Conservation (phyloP, 208 protist species). For the Phytomonas francai region DNA sequence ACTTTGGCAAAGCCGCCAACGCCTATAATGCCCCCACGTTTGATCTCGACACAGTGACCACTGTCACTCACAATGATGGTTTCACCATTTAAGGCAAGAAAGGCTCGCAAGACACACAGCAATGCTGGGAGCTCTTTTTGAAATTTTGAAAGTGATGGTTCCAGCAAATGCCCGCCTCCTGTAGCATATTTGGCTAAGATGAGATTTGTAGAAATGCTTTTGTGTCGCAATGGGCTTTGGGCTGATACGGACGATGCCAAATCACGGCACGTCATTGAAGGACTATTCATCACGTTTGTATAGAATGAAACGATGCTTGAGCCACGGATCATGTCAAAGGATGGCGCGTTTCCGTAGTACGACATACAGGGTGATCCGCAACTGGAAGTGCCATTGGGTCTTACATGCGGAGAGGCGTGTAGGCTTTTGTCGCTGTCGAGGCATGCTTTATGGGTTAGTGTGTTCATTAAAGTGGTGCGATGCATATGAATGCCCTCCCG, state of each 20-base stretch:
- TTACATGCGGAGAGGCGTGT: conserved; percentile 7
- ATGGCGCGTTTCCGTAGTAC: neutral
- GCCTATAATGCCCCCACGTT: conserved; percentile 67
- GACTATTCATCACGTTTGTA: neutral
- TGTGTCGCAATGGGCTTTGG: neutral
- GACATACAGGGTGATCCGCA: neutral
- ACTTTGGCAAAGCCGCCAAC: conserved; percentile 83
- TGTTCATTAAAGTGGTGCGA: conserved; percentile 20
- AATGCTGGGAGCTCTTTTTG: conserved; percentile 40
- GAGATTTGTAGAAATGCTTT: neutral
- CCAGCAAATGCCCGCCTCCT: neutral
- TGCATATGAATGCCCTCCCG: conserved; percentile 27
- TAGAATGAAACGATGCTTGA: conserved; percentile 12
- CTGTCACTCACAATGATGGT: conserved; percentile 62
- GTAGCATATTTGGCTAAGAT: neutral
- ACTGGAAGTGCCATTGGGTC: neutral
- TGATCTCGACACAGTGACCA: conserved; percentile 57
- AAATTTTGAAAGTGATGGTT: neutral
- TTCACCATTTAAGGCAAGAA: conserved; percentile 48
- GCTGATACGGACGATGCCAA: neutral
- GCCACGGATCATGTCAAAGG: conserved; percentile 5
- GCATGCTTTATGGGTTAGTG: neutral
- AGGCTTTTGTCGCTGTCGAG: neutral
- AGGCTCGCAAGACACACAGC: conserved; percentile 41
- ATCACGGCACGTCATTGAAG: neutral